Percentiles rank a stretch among this genome's conserved stretches.
Conservation (phyloP, 2,329 filamentous ascomycete species). For the Rhynchosporium agropyri region DNA sequence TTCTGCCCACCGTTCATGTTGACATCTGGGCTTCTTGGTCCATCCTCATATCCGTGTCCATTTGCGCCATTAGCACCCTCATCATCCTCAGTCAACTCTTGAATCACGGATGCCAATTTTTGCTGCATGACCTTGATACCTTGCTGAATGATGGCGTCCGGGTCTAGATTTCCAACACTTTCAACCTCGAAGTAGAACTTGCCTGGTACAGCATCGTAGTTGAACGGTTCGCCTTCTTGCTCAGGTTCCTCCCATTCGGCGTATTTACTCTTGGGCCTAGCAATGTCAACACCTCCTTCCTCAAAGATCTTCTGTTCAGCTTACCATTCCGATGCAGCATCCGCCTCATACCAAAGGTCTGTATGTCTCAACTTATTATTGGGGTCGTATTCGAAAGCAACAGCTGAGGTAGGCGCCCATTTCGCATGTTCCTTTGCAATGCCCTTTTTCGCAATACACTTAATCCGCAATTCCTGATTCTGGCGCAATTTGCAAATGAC, state of each 20-base stretch:
- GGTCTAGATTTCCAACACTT: constrained; percentile 82
- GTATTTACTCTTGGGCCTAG: constrained; percentile 80
- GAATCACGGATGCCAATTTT: constrained; percentile 82
- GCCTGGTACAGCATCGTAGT: constrained; percentile 83
- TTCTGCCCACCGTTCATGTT: constrained; percentile 55
- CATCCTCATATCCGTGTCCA: constrained; percentile 53
- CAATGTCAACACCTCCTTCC: constrained; percentile 26
- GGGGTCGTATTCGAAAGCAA: constrained; percentile 97
- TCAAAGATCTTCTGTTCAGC: constrained; percentile 40
- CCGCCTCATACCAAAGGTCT: constrained; percentile 92
- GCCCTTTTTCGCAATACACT: constrained; percentile 94
- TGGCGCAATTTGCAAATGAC: constrained; percentile 89
- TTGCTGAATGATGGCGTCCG: constrained; percentile 84
- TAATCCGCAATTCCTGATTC: constrained; percentile 87
- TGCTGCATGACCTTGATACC: constrained; percentile 87
- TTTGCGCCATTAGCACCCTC: constrained; percentile 55
- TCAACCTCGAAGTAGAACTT: constrained; percentile 96
- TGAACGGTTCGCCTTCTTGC: constrained; percentile 82
- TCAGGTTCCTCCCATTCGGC: constrained; percentile 77
- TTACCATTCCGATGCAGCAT: constrained; percentile 82
- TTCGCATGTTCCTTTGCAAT: constrained; percentile 99
- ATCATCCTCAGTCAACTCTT: constrained; percentile 60
- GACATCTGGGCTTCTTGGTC: constrained; percentile 64
- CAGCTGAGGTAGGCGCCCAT: constrained; percentile 89
- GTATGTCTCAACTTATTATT: constrained; percentile 93